Conservation (phyloP, 2,329 filamentous ascomycete species). For the Aureobasidium pullulans region DNA sequence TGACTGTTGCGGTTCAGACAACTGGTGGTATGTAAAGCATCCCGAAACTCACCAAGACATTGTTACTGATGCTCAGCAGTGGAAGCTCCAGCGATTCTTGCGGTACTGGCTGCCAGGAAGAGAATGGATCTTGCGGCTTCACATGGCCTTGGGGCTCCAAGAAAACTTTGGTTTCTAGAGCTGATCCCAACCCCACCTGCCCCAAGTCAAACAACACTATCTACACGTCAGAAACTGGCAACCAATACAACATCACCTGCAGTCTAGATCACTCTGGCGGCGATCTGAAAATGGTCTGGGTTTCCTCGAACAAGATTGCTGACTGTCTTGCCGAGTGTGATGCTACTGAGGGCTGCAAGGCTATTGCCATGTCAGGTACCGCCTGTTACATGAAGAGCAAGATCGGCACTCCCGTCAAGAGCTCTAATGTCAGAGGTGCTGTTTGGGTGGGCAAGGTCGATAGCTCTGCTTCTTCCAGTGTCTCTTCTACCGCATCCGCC, state of each 20-base stretch:
- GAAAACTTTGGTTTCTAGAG: background rate
- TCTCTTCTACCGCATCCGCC: background rate
- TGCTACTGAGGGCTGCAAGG: slow-evolving; percentile 4
- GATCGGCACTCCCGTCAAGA: background rate
- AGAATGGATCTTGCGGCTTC: background rate
- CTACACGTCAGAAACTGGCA: slow-evolving; percentile 19
- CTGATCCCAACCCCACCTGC: slow-evolving; percentile 16
- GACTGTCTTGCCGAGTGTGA: slow-evolving; percentile 14
- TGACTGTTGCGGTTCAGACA: slow-evolving; percentile 2
- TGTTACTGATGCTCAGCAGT: background rate
- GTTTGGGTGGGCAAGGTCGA: background rate
- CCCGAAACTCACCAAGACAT: background rate
- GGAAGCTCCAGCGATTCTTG: background rate
- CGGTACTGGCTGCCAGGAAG: background rate
- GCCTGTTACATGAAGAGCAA: slow-evolving; percentile 16
- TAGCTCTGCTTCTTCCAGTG: background rate
- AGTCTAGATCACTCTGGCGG: slow-evolving; percentile 22
- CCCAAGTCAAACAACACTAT: slow-evolving; percentile 20
- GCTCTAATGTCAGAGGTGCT: background rate
- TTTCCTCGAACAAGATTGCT: slow-evolving; percentile 13
- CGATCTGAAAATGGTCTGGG: slow-evolving; percentile 18
- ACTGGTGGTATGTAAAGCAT: slow-evolving; percentile 1
- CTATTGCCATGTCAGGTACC: slow-evolving; percentile 13
- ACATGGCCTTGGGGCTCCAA: background rate
- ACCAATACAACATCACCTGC: slow-evolving; percentile 22